Percentiles rank a stretch among this genome's conserved stretches.
These are phyloP conservation scores for Nemania diffusa DNA, from an alignment of 2,329 filamentous ascomycete genomes.

Conservation along the genomic window DNA sequence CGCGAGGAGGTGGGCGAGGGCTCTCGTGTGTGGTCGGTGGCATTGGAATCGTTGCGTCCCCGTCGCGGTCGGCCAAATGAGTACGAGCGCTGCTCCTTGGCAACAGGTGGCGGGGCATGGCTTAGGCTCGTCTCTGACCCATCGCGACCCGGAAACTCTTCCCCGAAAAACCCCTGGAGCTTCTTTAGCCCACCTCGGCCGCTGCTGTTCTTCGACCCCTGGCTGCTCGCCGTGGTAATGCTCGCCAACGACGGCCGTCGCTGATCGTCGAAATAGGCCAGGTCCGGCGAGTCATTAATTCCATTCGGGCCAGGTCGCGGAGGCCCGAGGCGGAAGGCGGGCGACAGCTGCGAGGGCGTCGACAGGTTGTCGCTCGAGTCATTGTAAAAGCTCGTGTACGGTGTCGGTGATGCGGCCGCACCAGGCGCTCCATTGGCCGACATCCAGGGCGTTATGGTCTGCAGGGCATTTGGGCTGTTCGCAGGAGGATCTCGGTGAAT, in stretches of 20 bases:
- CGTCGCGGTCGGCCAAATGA: conserved; percentile 72
- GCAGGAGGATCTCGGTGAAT: conserved; percentile 69
- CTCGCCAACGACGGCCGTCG: conserved; percentile 89
- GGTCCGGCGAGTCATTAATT: conserved; percentile 69
- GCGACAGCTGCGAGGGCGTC: conserved; percentile 72
- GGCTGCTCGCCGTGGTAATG: conserved; percentile 84
- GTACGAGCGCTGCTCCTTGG: conserved; percentile 70
- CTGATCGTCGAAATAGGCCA: conserved; percentile 73
- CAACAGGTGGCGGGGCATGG: conserved; percentile 55
- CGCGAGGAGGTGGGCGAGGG: conserved; percentile 79
- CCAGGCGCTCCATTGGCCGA: conserved; percentile 53
- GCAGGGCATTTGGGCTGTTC: conserved; percentile 61
- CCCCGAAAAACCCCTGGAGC: conserved; percentile 90
- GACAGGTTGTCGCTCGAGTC: conserved; percentile 78
- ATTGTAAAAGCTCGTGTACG: conserved; percentile 74
- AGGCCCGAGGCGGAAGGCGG: conserved; percentile 69
- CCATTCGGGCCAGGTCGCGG: conserved; percentile 43
- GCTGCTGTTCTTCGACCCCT: conserved; percentile 79
- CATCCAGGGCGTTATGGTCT: conserved; percentile 70
- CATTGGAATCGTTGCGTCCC: conserved; percentile 83
- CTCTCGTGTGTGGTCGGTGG: conserved; percentile 74
- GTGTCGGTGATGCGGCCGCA: conserved; percentile 51
- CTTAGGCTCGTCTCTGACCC: conserved; percentile 77
- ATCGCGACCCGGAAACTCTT: conserved; percentile 81
- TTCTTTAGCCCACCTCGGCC: conserved; percentile 81